A percentile compares a stretch with the other conserved stretches of the same genome.
Evolutionary conservation across 805 yeast species (phyloP).

Genomic region (Metschnikowia lunata): DNA sequence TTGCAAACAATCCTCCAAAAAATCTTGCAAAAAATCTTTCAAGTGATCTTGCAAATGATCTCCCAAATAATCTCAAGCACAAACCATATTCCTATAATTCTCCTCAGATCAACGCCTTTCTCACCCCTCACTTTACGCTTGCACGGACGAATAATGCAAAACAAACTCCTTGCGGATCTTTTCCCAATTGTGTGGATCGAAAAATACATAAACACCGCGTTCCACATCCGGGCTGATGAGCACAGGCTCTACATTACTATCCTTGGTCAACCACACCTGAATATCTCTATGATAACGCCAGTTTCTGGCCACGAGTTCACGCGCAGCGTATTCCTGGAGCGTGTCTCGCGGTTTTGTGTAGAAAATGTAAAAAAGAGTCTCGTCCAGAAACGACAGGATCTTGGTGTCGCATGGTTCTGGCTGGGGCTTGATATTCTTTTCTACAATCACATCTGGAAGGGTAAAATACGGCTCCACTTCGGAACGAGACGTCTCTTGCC

Average conservation of each 20-base stretch:
- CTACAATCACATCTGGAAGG: slow-evolving; percentile 48
- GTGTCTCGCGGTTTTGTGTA: slow-evolving; percentile 91
- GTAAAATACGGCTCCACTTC: slow-evolving; percentile 83
- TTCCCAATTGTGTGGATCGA: slow-evolving; percentile 96
- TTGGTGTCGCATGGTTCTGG: slow-evolving; percentile 46
- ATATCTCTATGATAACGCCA: slow-evolving; percentile 97
- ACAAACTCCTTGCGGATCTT: slow-evolving; percentile 72
- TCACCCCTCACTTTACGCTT: slow-evolving; percentile 15
- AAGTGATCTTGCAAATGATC: no score
- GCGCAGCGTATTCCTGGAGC: slow-evolving; percentile 88
- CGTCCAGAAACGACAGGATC: slow-evolving; percentile 71
- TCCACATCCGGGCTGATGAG: slow-evolving; percentile 78
- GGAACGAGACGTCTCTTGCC: slow-evolving; percentile 88
- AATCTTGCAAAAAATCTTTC: no score
- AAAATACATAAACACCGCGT: slow-evolving; percentile 88
- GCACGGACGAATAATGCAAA: slow-evolving; percentile 43
- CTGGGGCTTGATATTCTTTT: slow-evolving; percentile 31
- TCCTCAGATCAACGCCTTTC: not conserved
- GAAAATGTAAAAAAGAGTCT: slow-evolving; percentile 87
- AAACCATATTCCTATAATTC: no score
- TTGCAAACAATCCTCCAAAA: no score
- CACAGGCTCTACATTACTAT: slow-evolving; percentile 82
- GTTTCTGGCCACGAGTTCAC: slow-evolving; percentile 84
- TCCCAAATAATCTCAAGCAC: no score
- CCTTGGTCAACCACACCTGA: slow-evolving; percentile 96